Evolutionary conservation across 164 flowering plant genomes (phyloP), one percentile per base, ranked within the genome.

Genomic region (Cinnamomum chago): DNA sequence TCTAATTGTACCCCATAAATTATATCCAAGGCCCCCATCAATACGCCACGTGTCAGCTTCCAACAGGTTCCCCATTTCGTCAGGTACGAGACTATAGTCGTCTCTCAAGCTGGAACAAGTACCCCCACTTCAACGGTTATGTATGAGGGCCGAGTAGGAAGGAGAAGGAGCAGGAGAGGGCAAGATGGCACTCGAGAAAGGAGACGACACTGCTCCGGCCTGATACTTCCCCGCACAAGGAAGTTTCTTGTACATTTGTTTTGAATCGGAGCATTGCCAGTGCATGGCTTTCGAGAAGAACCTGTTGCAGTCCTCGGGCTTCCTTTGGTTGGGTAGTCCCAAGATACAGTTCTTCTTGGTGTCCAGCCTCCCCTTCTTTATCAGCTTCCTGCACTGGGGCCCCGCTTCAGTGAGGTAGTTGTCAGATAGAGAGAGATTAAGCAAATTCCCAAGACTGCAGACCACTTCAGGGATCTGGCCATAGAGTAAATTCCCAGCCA

Each of bases 401-500:
- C 79, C 79, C n/a, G 51, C 55, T 25, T 51, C 15, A 3, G 75
- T 76, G 67, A 76, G 60, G 62, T 72, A 76, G 50, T 76, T 76
- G 27, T 27, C 23, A 10, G 79, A 76, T 15, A 76, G 67, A 58
- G 75, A 28, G 10, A 76, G 68, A 17, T 78, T 77, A 2, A 65
- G 74, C 15, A 89, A 67, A 27, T 20, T 72, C 22, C 35, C 47
- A 17, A 82, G 22, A 70, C 23, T 62, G 71, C 91, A 88, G 13
- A 90, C n/a, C 27, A 55, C 47, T 74, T 88, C 93, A 1, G 91
- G 93, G 0, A 90, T 76, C 5, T 28, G 2, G 12, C 91, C 91
- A 67, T 78, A 86, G 2, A 90, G 78, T 72, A 50, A 13, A 72
- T 90, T 90, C 0, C 70, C 30, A 1, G 87, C 86, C 22, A 90